Base-by-base conservation (phyloP, 495 filamentous ascomycete species). In the Aspergillus leporis region DNA sequence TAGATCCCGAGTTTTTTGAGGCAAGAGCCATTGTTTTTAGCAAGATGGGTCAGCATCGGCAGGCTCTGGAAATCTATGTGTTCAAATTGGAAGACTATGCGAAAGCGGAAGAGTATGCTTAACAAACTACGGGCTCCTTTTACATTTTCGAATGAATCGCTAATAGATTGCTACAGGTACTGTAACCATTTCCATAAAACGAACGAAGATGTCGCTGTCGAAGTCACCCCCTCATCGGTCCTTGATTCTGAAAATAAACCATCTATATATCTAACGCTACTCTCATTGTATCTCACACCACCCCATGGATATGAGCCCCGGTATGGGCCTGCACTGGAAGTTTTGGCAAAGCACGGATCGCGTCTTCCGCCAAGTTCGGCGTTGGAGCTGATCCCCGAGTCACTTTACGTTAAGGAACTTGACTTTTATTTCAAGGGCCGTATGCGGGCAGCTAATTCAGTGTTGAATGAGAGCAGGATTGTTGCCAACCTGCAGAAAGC, bases 11-110 rank as follows among this genome's bases (percentile, higher is more conserved):
- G 14, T 95, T 94, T 69, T 96, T 88, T 74, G 94, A 98, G 71
- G 87, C 91, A 5, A 87, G 92, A 53, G 95, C 95, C 21, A 87
- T 97, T 32, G 87, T 98, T 9, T 86, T 98, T 31, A 92, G 91
- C 71, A 95, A 95, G 63, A 96, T 99, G 90, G 92, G 90, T 9
- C 89, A 92, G 58, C 93, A 99, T 74, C 89, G 91, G 68, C 91
- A 97, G 70, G 93, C 95, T 0, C 74, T 99, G 21, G 89, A 93
- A 70, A 96, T 98, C 23, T 99, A 97, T 68, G 93, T 98, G 13
- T 99, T 97, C 76, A 93, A 93, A 65, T 80, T 99, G 56, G 74
- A 89, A 57, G 88, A 94, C 68, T 90, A 90, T 59, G 79, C 76
- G 4, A 98, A 97, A 69, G 95, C 94, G 48, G 94, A 99, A 83